A percentile compares a stretch with the other conserved stretches of the same genome.
These are phyloP conservation scores for Starmera quercuum DNA, from an alignment of 805 yeast genomes.

Conservation along the genomic window DNA sequence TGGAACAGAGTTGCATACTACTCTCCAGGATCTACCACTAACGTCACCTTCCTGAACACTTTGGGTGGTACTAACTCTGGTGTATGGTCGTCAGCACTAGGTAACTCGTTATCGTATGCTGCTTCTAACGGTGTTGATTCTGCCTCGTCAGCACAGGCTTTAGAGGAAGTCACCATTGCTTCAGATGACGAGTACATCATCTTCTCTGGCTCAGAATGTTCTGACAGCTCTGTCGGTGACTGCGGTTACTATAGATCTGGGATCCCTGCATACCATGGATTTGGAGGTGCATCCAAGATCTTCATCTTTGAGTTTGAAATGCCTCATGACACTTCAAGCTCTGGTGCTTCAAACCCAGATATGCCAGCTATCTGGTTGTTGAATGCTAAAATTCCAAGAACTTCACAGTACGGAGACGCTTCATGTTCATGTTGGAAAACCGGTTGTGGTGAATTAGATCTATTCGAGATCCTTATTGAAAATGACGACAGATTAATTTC, in stretches of 20 bases:
- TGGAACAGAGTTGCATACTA: constrained; percentile 79
- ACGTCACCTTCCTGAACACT: constrained; percentile 79
- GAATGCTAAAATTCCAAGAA: constrained; percentile 95
- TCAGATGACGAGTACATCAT: constrained; percentile 79
- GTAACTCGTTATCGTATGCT: constrained; percentile 85
- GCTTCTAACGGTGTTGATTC: constrained; percentile 71
- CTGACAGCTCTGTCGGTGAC: constrained; percentile 31
- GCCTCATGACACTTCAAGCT: constrained; percentile 63
- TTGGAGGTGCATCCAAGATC: constrained; percentile 75
- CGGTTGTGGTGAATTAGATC: constrained; percentile 97
- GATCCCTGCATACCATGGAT: constrained; percentile 93
- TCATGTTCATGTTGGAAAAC: constrained; percentile 93
- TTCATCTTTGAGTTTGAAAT: constrained; percentile 90
- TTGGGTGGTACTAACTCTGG: constrained; percentile 90
- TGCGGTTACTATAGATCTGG: constrained; percentile 87
- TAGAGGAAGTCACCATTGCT: constrained; percentile 58
- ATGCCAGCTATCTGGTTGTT: constrained; percentile 98
- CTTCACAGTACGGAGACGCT: constrained; percentile 81
- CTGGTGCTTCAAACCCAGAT: constrained; percentile 60
- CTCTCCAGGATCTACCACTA: constrained; percentile 62
- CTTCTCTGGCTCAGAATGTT: constrained; percentile 65
- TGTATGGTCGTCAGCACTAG: constrained; percentile 77
- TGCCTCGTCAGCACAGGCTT: constrained; percentile 59
- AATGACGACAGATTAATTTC: constrained; percentile 73
- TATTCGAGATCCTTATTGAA: constrained; percentile 77